Evolutionary conservation across 208 protist genomes (phyloP), one percentile per base, ranked within the genome.

Genomic region (Trypanosoma scelopori): DNA sequence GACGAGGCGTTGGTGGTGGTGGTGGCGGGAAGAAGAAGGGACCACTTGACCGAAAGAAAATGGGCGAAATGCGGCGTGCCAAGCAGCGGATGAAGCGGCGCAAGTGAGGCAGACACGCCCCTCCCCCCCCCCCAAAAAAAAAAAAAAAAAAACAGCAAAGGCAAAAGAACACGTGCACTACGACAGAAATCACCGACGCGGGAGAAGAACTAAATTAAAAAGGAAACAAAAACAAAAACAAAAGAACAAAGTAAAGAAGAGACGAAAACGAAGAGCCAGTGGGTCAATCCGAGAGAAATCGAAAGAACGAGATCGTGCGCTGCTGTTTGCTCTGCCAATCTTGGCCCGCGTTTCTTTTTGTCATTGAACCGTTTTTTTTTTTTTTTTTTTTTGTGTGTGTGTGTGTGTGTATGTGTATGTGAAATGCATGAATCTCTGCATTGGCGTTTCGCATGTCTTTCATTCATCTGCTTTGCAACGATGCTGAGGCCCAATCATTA

Each of bases 61-160:
- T 92, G 72, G 89, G 89, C 35, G 81, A 89, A 61, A 78, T 87
- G 76, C 75, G 82, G 5, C 82, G 89, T 50, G 78, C 79, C 22
- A 74, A 73, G 46, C 77, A 87, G 56, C 47, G 67, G 5, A 48
- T 71, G 49, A 69, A 77, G 28, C 59, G 79, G 47, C 68, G 60
- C 15, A 35, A 57, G 45, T 49, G 13, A 49, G 20, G 20, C 32
- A 37, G 5, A 9, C 32, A 9, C 32, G 5, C 32, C 32, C 5
- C 9, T 37, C 5, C 9, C 9, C 9, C 32, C 32, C 32, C 9
- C 32, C 32, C 9, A 18, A 41, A 32, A 16, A 51, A 52, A 52
- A 32, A 28, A 22, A 39, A 27, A 52, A 51, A 25, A 39, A 50
- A 39, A 53, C 37, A 18, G 51, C 11, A 65, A 51, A 18, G 42